Evolutionary conservation across 2,329 filamentous ascomycete species (phyloP).

Genomic region (Xylaria polymorpha): DNA sequence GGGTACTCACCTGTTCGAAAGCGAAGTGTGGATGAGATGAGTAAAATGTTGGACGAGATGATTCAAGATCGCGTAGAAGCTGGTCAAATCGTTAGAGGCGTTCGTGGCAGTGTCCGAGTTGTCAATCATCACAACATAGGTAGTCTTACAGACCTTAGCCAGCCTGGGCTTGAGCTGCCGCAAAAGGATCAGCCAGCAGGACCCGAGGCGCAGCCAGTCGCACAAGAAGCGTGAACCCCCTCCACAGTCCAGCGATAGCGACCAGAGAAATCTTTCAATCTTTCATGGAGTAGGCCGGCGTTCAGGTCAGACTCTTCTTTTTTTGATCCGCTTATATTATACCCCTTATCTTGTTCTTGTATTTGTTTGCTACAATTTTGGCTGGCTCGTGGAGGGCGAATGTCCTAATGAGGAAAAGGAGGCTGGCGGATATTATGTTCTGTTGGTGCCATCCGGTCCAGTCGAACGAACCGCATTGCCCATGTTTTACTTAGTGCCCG

Average conservation of each 20-base stretch:
- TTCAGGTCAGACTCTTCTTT: conserved; percentile 47
- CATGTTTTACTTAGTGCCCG: conserved; percentile 41
- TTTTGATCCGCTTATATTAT: conserved; percentile 53
- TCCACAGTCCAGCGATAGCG: conserved; percentile 39
- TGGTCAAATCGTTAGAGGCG: conserved; percentile 75
- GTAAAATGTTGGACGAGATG: conserved; percentile 94
- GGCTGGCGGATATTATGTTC: conserved; percentile 43
- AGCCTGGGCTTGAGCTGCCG: conserved; percentile 54
- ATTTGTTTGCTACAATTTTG: conserved; percentile 50
- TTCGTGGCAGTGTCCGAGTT: conserved; percentile 74
- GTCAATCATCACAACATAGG: conserved; percentile 59
- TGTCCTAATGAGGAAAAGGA: conserved; percentile 47
- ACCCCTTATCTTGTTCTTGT: conserved; percentile 53
- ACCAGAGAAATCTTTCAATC: conserved; percentile 48
- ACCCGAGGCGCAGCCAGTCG: conserved; percentile 44
- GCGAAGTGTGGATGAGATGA: conserved; percentile 90
- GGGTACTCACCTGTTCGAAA: conserved; percentile 57
- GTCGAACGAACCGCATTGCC: conserved; percentile 38
- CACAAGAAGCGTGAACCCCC: conserved; percentile 43
- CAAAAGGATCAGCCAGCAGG: conserved; percentile 51
- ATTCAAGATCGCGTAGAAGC: conserved; percentile 87
- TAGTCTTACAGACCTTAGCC: conserved; percentile 49
- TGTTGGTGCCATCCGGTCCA: conserved; percentile 39
- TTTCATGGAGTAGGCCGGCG: conserved; percentile 46
- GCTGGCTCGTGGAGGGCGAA: conserved; percentile 47